Evolutionary conservation across 2,329 filamentous ascomycete species (phyloP).

Genomic region (Shiraia sp.): DNA sequence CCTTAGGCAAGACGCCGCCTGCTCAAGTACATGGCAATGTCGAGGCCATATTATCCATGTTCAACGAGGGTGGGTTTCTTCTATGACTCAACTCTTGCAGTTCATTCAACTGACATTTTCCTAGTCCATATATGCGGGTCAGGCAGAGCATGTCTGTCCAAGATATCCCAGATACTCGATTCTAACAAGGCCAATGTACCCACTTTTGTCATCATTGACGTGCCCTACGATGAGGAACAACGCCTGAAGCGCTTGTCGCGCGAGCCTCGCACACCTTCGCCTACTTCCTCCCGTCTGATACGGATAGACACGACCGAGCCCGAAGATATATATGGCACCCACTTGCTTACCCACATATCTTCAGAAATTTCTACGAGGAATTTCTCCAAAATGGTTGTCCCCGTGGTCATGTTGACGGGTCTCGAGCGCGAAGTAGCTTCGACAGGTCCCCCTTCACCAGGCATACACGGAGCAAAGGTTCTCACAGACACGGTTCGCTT

Average conservation of each 20-base stretch:
- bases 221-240: constrained; percentile 49
- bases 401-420: constrained; percentile 46
- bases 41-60: constrained; percentile 46
- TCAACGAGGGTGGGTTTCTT: constrained; percentile 44
- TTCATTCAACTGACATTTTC: constrained; percentile 9
- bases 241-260: constrained; percentile 46
- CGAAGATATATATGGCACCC: constrained; percentile 49
- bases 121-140: constrained; percentile 48
- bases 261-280: constrained; percentile 47
- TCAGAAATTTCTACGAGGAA: constrained; percentile 47
- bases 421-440: constrained; percentile 39
- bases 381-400: constrained; percentile 47
- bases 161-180: constrained; percentile 42
- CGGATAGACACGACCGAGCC: constrained; percentile 41
- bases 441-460: constrained; percentile 36
- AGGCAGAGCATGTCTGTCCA: constrained; percentile 44
- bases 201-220: constrained; percentile 48
- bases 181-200: constrained; percentile 38
- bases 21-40: constrained; percentile 45
- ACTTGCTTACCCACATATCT: constrained; percentile 47
- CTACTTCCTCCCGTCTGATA: constrained; percentile 38
- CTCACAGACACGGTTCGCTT: constrained; percentile 59
- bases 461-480: constrained; percentile 41
- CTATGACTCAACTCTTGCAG: background rate
- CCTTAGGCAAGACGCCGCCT: constrained; percentile 31